phyloP scores from a whole-genome alignment of 805 yeast species.

The Ogataea haglerorum region DNA sequence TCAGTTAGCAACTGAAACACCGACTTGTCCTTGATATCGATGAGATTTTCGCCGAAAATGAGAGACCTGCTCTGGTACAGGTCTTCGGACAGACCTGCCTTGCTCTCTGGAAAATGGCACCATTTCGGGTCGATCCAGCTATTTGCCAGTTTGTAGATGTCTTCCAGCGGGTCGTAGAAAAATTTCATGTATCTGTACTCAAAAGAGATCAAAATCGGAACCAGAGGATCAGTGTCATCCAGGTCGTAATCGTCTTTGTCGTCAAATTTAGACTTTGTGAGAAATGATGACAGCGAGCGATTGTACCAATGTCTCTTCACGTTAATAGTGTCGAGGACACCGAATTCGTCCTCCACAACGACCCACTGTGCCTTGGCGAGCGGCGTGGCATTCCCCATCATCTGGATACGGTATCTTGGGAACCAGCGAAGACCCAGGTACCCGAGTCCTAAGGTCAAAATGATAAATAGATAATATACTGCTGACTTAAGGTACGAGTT shows the following conservation, averaged over 20 bases:
- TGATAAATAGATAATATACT: conserved; percentile 52
- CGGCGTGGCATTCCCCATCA: conserved; percentile 63
- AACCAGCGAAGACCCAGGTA: conserved; percentile 81
- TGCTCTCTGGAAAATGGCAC: conserved; percentile 53
- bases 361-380: conserved; percentile 89
- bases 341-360: conserved; percentile 90
- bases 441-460: conserved; percentile 64
- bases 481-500: conserved; percentile 45
- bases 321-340: conserved; percentile 64
- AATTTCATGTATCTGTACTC: conserved; percentile 81
- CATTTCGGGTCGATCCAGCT: conserved; percentile 87
- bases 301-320: conserved; percentile 63
- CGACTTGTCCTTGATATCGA: conserved; percentile 74
- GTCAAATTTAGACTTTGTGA: conserved; percentile 32
- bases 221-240: conserved; percentile 53
- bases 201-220: conserved; percentile 69
- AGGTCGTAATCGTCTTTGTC: conserved; percentile 18
- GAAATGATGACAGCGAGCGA: conserved; percentile 66
- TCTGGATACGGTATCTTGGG: conserved; percentile 66
- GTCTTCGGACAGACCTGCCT: conserved; percentile 70
- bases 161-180: conserved; percentile 83
- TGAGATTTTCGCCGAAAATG: conserved; percentile 75
- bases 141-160: conserved; percentile 74
- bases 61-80: conserved; percentile 61
- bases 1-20: conserved; percentile 64